These are phyloP conservation scores for Pestalotiopsis sp. DNA, from an alignment of 2,329 filamentous ascomycete species.

Conservation along the genomic window DNA sequence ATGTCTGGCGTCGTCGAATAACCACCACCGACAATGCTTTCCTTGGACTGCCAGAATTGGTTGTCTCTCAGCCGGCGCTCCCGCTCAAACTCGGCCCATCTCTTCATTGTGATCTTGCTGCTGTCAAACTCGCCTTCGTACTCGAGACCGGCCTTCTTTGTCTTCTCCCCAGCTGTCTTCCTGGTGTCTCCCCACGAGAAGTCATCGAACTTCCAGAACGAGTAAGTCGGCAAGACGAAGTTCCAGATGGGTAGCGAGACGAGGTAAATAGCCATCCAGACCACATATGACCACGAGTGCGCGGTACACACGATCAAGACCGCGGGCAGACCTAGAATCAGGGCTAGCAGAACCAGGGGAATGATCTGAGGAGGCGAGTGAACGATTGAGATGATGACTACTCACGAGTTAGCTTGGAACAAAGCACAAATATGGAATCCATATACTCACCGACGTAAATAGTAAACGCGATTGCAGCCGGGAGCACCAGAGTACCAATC, in stretches of 20 bases:
- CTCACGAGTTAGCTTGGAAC: conserved; percentile 21
- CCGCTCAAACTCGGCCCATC: conserved; percentile 94
- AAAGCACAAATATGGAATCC: neutral
- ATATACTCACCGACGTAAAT: conserved; percentile 82
- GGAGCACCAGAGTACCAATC: conserved; percentile 89
- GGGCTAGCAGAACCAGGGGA: conserved; percentile 81
- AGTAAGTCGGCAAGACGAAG: conserved; percentile 89
- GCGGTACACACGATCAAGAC: conserved; percentile 92
- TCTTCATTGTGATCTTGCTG: conserved; percentile 98
- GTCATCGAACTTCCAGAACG: conserved; percentile 99
- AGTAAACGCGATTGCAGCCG: conserved; percentile 95
- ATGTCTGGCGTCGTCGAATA: conserved; percentile 43
- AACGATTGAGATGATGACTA: conserved; percentile 85
- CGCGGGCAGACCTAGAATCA: conserved; percentile 92
- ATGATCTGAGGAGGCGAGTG: conserved; percentile 79
- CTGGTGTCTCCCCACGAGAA: conserved; percentile 99
- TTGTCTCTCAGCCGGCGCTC: conserved; percentile 52
- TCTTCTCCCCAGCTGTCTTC: conserved; percentile 89
- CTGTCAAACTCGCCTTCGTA: conserved; percentile 96
- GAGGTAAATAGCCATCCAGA: conserved; percentile 98
- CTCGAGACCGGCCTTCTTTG: conserved; percentile 83
- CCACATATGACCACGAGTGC: conserved; percentile 86
- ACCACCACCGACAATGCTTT: conserved; percentile 52
- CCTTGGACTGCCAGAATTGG: conserved; percentile 52
- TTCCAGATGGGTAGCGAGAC: conserved; percentile 95